A percentile compares a stretch with the other conserved stretches of the same genome.
Conservation (phyloP, 306 rosid species). For the Quercus parvula region DNA sequence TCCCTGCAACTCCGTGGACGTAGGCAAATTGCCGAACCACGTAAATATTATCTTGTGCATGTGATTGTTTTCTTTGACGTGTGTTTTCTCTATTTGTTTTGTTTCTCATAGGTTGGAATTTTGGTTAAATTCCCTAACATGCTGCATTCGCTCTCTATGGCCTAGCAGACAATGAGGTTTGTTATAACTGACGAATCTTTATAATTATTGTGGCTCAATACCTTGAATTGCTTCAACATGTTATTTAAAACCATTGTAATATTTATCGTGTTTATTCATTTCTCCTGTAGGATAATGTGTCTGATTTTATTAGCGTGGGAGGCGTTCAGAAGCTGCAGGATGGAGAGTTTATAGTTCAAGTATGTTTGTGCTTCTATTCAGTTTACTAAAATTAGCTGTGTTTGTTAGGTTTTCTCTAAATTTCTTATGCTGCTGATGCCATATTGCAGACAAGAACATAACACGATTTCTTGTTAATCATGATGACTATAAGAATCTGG, state of each 20-base stretch:
- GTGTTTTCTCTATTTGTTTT: too few relatives aligned
- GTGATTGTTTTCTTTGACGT: too few relatives aligned
- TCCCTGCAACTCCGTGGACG: too few relatives aligned
- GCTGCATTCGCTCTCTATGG: slow-evolving; percentile 99
- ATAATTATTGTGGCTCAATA: slow-evolving; percentile 10
- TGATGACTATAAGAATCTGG: slow-evolving; percentile 3
- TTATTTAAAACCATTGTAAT: slow-evolving; percentile 25
- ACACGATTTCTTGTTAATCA: background rate
- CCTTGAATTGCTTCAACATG: slow-evolving; percentile 18
- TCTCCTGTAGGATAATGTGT: slow-evolving; percentile 78
- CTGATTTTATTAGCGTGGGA: slow-evolving; percentile 96
- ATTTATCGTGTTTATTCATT: slow-evolving; percentile 30
- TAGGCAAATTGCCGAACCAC: too few relatives aligned
- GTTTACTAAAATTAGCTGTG: background rate
- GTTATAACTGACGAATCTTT: slow-evolving; percentile 11
- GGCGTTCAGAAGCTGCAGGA: slow-evolving; percentile 95
- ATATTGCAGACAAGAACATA: background rate
- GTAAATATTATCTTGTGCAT: too few relatives aligned
- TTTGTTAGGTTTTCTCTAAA: slow-evolving; percentile 14
- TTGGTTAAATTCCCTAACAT: too few relatives aligned
- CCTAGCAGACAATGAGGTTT: slow-evolving; percentile 96
- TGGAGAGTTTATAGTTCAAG: slow-evolving; percentile 98
- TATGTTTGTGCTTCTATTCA: slow-evolving; percentile 31
- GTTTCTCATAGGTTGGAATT: too few relatives aligned
- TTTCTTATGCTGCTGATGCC: slow-evolving; percentile 16